Evolutionary conservation across 495 filamentous ascomycete species (phyloP), one percentile per base, ranked within the genome.

Genomic region (Cudoniella acicularis): DNA sequence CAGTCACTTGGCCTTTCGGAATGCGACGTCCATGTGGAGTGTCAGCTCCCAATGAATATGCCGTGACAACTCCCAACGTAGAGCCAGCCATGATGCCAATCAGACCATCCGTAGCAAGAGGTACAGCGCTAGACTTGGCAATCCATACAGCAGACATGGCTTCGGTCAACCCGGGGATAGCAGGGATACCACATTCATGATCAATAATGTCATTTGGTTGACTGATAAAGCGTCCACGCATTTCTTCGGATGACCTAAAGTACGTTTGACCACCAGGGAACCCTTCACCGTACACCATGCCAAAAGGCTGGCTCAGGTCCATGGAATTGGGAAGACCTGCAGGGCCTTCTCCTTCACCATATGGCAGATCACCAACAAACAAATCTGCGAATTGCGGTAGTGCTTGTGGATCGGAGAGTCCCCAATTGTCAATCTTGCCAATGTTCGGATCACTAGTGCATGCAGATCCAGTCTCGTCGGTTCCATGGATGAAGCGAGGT

Each of bases 121-220:
- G 83, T 22, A 97, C 76, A 26, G 79, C 75, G 1, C 81, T 67
- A 1, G 88, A 87, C 67, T 98, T 98, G 1, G 93, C 90, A 65
- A 98, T 91, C 95, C 95, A 98, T 4, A 96, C 84, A 18, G 84
- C 80, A 64, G 86, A 89, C 43, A 92, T 75, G 6, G 85, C 80
- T 36, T 90, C 85, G 1, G 70, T 72, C 30, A 77, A 73, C 50
- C 69, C 75, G 10, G 86, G 81, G 52, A 92, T 73, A 30, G 83
- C 81, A 10, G 92, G 92, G 20, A 96, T 89, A 48, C 91, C 91
- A 22, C 83, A 74, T 43, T 81, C 65, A 40, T 71, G 40, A 66
- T 76, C 42, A 54, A 79, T 70, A 64, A 74, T 63, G 54, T 80
- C 64, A 11, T 75, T 71, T 56, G 79, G 83, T 48, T 77, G 72